Base-by-base conservation (phyloP, 129 eudicot genomes). In the Helianthus tuberosus region DNA sequence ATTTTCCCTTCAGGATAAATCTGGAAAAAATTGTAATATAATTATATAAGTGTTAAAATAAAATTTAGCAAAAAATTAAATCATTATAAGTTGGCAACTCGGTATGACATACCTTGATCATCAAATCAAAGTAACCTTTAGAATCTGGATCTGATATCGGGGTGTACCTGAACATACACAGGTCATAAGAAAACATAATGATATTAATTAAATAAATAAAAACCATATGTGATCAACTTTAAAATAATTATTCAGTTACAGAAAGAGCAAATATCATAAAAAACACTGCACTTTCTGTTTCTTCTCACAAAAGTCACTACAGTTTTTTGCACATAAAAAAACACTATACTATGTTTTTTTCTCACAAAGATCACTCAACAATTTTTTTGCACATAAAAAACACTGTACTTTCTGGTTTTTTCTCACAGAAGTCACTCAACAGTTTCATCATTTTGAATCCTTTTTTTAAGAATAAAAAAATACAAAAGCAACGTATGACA, bases 1-100 rank as follows among this genome's bases (percentile, higher is more conserved):
- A 95, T 95, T 85, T 95, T 91, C 41, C 99, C 99, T 79, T 89
- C 96, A 9, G 97, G 99, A 75, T 95, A 95, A 43, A 95, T 75
- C 99, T 94, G 88, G 52, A 64, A 29, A 68, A 11, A 67, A 15
- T 8, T n/a, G 74, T 35, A 66, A 61, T 14, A 51, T 8, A 38
- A 36, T 35, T 51, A 65, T 15, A 20, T 59, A 53, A 47, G 46
- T 44, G 46, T 51, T 8, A 60, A 54, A 39, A 25, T 23, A 20
- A 61, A 47, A 27, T 27, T 27, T 27, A 0, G 14, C 73, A 50
- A 77, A 29, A 59, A 76, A 46, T 39, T 36, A 43, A 5, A 46
- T 39, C 23, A 58, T 53, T 16, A 64, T 58, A 62, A 5, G 72
- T 66, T 36, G 47, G 41, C 69, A 62, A 5, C 72, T 62, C 36